A percentile compares a stretch with the other conserved stretches of the same genome.
Evolutionary conservation across 2,329 filamentous ascomycete species (phyloP).

Genomic region (Xylariomycetidae sp.): DNA sequence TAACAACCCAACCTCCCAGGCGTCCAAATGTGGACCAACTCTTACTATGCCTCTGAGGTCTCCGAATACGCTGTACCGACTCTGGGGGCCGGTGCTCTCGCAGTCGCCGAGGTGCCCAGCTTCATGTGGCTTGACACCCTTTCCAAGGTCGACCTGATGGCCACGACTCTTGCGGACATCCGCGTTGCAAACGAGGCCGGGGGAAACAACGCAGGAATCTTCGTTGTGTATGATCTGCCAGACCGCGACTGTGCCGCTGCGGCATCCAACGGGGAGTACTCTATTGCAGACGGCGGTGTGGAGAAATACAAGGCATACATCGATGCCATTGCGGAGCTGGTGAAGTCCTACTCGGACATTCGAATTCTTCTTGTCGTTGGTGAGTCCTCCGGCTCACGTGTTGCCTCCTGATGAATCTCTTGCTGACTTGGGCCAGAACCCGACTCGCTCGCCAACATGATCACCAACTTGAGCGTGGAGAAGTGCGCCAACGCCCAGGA

Average conservation of each 20-base stretch:
- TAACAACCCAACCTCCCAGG: too few species aligned
- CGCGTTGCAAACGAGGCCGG: constrained; percentile 32
- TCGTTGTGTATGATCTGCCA: constrained; percentile 55
- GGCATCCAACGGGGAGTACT: constrained; percentile 53
- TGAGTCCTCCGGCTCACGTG: constrained; percentile 19
- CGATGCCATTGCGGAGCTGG: constrained; percentile 37
- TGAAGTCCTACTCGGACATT: constrained; percentile 39
- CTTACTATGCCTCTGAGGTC: constrained; percentile 52
- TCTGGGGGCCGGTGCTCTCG: constrained; percentile 49
- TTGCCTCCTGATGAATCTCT: too few species aligned
- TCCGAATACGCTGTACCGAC: constrained; percentile 56
- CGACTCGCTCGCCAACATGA: constrained; percentile 54
- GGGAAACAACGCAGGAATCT: constrained; percentile 40
- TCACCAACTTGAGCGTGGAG: constrained; percentile 48
- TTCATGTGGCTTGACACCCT: constrained; percentile 52
- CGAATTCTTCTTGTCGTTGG: constrained; percentile 41
- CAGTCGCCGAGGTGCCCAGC: constrained; percentile 47
- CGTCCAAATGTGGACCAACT: constrained; percentile 48
- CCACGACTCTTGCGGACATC: constrained; percentile 40
- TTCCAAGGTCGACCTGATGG: constrained; percentile 43
- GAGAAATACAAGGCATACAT: constrained; percentile 54
- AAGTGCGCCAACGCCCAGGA: constrained; percentile 45
- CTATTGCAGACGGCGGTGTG: constrained; percentile 44
- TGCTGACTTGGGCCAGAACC: too few species aligned
- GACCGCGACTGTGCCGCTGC: constrained; percentile 54